Evolutionary conservation across 805 yeast genomes (phyloP), one percentile per base, ranked within the genome.

Genomic region (Candida adriatica): DNA sequence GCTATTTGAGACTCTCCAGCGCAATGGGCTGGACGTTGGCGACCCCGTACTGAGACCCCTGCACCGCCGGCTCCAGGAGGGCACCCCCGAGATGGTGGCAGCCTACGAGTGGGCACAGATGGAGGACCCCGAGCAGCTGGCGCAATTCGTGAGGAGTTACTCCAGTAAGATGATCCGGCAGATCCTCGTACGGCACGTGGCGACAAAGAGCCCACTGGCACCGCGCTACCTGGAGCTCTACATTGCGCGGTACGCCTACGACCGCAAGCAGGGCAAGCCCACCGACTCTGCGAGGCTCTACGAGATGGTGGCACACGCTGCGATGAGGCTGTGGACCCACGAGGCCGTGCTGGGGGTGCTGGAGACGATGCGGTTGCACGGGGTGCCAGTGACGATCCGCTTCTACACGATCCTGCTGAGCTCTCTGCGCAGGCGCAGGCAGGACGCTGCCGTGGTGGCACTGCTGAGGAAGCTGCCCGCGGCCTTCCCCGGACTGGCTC

Each of bases 391-490:
- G 3, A 32, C 49, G 2, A 35, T 42, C 16, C 39, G 32, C n/a
- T 18, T 46, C 7, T 39, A 32, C 26, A 41, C 37, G n/a, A 31
- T 39, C 5, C 16, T 49, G 10, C 18, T 48, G 8, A 18, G 38
- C 3, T 33, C 50, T 0, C 21, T 49, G 16, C 35, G 54, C 22
- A 34, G 35, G 18, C 42, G 39, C 31, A 43, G 40, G 18, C 37
- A 42, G 15, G 37, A 35, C 18, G 41, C 45, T 19, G 46, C 42
- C 6, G 35, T 32, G 2, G 28, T 48, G 10, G 16, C 28, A 16
- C 26, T 48, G 3, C 31, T 48, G 10, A 36, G 45, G 25, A 24
- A 37, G 5, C 18, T 41, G 6, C 46, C 51, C 4, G 16, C 20
- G 7, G n/a, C 38, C 11, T 39, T 48, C 18, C 29, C 43, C 7